Evolutionary conservation across 352 stramenopile genomes (phyloP).

Genomic region (Phytophthora hybrid): DNA sequence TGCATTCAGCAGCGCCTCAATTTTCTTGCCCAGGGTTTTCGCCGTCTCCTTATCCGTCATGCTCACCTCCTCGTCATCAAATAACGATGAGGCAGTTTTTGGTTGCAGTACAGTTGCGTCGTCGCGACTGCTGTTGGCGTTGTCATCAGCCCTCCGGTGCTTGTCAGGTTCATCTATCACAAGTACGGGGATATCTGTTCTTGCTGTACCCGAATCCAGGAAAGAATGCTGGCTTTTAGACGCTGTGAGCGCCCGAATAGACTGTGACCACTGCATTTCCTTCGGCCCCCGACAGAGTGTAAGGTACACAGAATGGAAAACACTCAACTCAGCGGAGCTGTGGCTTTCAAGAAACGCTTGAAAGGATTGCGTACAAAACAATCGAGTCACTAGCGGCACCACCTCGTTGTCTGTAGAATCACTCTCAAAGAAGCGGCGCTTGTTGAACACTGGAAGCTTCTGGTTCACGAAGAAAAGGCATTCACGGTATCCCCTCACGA

Average conservation of each 20-base stretch:
- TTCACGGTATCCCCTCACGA: constrained; percentile 82
- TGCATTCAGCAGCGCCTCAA: constrained; percentile 47
- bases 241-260: constrained; percentile 41
- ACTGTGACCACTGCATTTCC: constrained; percentile 58
- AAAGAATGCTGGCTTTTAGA: constrained; percentile 36
- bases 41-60: constrained; percentile 13
- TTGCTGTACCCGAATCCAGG: constrained; percentile 26
- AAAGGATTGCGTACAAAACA: constrained; percentile 83
- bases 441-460: constrained; percentile 90
- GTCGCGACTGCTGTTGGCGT: background rate
- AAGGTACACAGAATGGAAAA: constrained; percentile 83
- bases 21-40: constrained; percentile 35
- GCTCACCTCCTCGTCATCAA: constrained; percentile 3
- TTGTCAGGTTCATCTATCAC: constrained; percentile 11
- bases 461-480: constrained; percentile 91
- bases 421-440: constrained; percentile 79
- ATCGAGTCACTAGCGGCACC: constrained; percentile 66
- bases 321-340: constrained; percentile 67
- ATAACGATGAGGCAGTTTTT: background rate
- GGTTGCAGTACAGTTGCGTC: constrained; percentile 1
- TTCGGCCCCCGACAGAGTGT: constrained; percentile 62
- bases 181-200: constrained; percentile 35
- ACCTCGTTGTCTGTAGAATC: constrained; percentile 66
- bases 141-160: background rate
- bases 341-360: constrained; percentile 86